These are phyloP conservation scores for Nigrospora osmanthi DNA, from an alignment of 2,329 filamentous ascomycete genomes.

Conservation along the genomic window DNA sequence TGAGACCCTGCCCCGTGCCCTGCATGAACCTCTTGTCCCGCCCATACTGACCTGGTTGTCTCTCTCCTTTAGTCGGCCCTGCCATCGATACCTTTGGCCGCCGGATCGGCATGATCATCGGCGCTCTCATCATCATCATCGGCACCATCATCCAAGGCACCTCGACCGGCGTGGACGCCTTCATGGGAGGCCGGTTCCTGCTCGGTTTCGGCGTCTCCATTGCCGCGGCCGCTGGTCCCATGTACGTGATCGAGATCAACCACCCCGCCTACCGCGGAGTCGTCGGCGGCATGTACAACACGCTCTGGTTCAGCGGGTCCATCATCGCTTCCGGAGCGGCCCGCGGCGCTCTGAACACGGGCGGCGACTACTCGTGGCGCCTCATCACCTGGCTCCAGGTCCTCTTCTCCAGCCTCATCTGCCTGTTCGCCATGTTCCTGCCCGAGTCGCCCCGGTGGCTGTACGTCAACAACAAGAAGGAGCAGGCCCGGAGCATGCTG, in stretches of 20 bases:
- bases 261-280: constrained; percentile 37
- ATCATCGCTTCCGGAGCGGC: constrained; percentile 42
- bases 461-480: constrained; percentile 28
- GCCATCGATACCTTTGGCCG: constrained; percentile 38
- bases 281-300: constrained; percentile 33
- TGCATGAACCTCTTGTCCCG: not conserved
- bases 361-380: constrained; percentile 29
- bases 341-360: constrained; percentile 31
- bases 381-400: constrained; percentile 36
- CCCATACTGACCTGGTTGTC: not conserved
- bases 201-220: constrained; percentile 49
- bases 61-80: constrained; percentile 37
- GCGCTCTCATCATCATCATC: constrained; percentile 32
- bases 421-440: constrained; percentile 25
- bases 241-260: constrained; percentile 38
- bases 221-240: constrained; percentile 35
- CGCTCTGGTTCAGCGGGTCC: constrained; percentile 37
- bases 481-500: constrained; percentile 25
- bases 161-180: constrained; percentile 27
- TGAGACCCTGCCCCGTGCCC: not conserved
- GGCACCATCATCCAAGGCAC: constrained; percentile 39
- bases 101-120: constrained; percentile 37
- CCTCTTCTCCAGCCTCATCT: constrained; percentile 29
- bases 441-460: constrained; percentile 35
- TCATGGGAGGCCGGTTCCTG: constrained; percentile 51